A percentile compares a stretch with the other conserved stretches of the same genome.
These are phyloP conservation scores for Fusarium acutatum DNA, from an alignment of 2,329 filamentous ascomycete genomes.

Conservation along the genomic window DNA sequence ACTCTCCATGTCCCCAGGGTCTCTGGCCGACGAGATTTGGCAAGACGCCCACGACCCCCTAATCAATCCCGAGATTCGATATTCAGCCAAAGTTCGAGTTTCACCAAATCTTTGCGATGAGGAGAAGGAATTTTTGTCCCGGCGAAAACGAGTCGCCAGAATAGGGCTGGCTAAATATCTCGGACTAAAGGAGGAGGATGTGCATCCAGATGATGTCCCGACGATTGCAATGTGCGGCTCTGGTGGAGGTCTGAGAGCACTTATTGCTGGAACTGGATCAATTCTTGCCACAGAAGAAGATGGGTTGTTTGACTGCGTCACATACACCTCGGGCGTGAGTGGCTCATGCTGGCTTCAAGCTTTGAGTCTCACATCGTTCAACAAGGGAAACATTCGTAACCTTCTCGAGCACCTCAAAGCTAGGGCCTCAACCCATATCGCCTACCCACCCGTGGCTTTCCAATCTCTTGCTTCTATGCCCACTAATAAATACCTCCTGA, in stretches of 20 bases:
- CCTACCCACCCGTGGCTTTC: slow-evolving; percentile 87
- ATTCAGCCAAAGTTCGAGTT: slow-evolving; percentile 82
- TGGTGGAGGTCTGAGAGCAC: slow-evolving; percentile 86
- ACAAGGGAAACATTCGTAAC: slow-evolving; percentile 70
- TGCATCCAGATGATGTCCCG: slow-evolving; percentile 94
- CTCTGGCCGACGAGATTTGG: slow-evolving; percentile 94
- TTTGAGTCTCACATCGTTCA: slow-evolving; percentile 79
- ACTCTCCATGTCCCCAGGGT: slow-evolving; percentile 86
- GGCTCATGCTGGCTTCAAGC: slow-evolving; percentile 96
- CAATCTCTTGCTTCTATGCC: slow-evolving; percentile 84
- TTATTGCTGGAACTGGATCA: slow-evolving; percentile 90
- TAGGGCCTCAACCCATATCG: slow-evolving; percentile 86
- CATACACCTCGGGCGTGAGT: slow-evolving; percentile 94
- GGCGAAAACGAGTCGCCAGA: slow-evolving; percentile 73
- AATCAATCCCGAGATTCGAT: slow-evolving; percentile 86
- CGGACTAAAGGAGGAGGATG: slow-evolving; percentile 76
- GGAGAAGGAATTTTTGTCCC: slow-evolving; percentile 77
- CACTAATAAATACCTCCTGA: slow-evolving; percentile 90
- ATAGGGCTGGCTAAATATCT: slow-evolving; percentile 85
- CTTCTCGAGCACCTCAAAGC: slow-evolving; percentile 88
- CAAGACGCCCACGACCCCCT: slow-evolving; percentile 84
- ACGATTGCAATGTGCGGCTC: slow-evolving; percentile 94
- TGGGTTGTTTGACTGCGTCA: slow-evolving; percentile 91
- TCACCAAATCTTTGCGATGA: slow-evolving; percentile 83
- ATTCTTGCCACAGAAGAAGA: slow-evolving; percentile 84